Base-by-base conservation (phyloP, 164 flowering plant species). In the Taxillus chinensis region DNA sequence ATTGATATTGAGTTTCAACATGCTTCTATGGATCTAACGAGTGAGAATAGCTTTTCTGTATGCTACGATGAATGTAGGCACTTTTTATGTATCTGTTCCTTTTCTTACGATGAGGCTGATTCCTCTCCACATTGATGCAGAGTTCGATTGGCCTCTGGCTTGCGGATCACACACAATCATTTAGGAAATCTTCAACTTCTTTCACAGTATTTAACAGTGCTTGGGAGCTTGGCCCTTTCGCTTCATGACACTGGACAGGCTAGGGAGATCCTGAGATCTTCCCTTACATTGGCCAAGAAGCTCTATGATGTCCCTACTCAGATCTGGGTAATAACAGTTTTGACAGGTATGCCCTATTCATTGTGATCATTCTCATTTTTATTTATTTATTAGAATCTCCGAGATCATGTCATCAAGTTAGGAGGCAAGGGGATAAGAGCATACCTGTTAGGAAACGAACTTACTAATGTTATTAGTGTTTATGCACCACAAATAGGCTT, bases 181-280 rank as follows among this genome's bases (percentile, higher is more conserved):
- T 68, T 89, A 74, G 98, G 98, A 45, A 90, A 90, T 71, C 90
- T 92, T 78, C 96, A 92, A 75, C 89, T 89, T 62, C 91, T 92
- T 64, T 80, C 98, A 38, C 98, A 92, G 69, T 92, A 87, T 77
- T 68, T 92, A 75, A 92, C 96, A 5, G 66, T 86, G 58, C 91
- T 89, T 63, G 98, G 98, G 39, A 86, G 84, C 70, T 78, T 92
- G 82, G 96, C 98, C 45, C 92, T 92, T 71, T 81, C 89, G 52
- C 79, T 92, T 63, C 98, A 81, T 73, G 98, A 92, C 64, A 80
- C 90, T 64, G 90, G 70, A 65, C 98, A 92, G 75, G 95, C 96
- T 64, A 82, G 91, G 72, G 98, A 92, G 73, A 92, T 89, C 68
- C 70, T 92, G 68, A 86, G 80, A 73, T 92, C 98, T 40, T 75